A percentile compares a stretch with the other conserved stretches of the same genome.
Conservation (phyloP, 163 green algal genomes). For the Prototheca stagnorum region DNA sequence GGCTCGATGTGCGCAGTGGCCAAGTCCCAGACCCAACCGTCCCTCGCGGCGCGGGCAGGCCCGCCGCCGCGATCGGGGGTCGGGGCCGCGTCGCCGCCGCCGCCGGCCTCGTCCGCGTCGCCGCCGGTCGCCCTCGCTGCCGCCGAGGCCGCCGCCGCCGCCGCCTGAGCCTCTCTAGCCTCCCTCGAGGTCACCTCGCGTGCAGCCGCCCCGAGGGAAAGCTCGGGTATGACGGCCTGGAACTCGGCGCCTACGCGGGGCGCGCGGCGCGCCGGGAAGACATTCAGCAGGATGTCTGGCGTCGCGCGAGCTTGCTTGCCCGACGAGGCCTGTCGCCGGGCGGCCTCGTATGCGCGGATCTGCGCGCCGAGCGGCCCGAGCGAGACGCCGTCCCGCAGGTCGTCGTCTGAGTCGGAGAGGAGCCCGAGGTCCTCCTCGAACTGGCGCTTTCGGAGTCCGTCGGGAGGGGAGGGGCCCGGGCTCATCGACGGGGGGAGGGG, state of each 20-base stretch:
- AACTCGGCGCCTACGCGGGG: conserved; percentile 2
- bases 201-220: background rate
- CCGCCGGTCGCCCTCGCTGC: background rate
- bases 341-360: background rate
- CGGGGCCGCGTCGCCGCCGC: background rate
- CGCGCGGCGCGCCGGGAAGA: background rate
- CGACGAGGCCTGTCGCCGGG: background rate
- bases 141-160: background rate
- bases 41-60: background rate
- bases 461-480: no score
- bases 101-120: background rate
- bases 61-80: background rate
- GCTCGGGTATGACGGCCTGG: conserved; percentile 1
- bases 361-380: background rate
- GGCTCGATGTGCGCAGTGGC: no score
- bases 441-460: no score
- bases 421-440: no score
- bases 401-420: no score
- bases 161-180: background rate
- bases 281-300: background rate
- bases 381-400: background rate
- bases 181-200: background rate
- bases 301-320: background rate
- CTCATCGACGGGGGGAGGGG: no score
- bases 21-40: no score